These are phyloP conservation scores for Annulohypoxylon truncatum DNA, from an alignment of 2,329 filamentous ascomycete genomes.

Conservation along the genomic window DNA sequence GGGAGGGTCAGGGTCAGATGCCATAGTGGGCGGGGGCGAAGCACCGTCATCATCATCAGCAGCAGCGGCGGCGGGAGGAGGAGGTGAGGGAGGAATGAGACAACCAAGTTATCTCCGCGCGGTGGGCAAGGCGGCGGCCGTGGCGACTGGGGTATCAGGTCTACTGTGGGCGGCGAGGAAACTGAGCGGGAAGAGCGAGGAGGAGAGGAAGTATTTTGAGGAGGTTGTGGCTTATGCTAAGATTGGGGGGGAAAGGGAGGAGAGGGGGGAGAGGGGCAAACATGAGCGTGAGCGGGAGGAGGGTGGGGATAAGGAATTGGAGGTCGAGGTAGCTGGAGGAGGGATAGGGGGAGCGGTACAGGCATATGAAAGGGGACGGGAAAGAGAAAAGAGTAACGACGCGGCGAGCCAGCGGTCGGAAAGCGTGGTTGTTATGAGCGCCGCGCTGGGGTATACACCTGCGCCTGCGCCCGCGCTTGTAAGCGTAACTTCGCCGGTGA, in stretches of 20 bases:
- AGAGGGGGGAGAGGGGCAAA: not conserved
- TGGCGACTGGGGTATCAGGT: constrained; percentile 13
- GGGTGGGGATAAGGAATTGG: not conserved
- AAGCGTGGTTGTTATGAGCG: not conserved
- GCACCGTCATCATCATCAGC: no score
- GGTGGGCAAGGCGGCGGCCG: not conserved
- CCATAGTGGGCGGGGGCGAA: no score
- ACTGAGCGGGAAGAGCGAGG: not conserved
- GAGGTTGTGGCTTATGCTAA: constrained; percentile 14
- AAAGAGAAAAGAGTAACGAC: not conserved
- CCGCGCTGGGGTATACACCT: no score
- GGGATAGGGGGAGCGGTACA: not conserved
- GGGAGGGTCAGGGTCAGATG: no score
- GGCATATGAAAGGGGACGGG: not conserved
- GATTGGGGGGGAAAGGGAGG: not conserved
- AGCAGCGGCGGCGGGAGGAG: not conserved
- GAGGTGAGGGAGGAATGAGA: not conserved
- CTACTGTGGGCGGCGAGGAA: constrained; percentile 18
- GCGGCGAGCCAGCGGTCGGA: not conserved
- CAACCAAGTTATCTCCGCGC: constrained; percentile 8
- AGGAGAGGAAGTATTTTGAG: not conserved
- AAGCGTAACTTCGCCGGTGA: not conserved
- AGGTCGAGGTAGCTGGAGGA: not conserved
- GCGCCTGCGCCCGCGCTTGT: not conserved
- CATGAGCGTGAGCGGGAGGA: not conserved